Percentiles rank a stretch among this genome's conserved stretches.
phyloP scores from a whole-genome alignment of 2,329 filamentous ascomycete genomes.

The Venturiaceae sp. region DNA sequence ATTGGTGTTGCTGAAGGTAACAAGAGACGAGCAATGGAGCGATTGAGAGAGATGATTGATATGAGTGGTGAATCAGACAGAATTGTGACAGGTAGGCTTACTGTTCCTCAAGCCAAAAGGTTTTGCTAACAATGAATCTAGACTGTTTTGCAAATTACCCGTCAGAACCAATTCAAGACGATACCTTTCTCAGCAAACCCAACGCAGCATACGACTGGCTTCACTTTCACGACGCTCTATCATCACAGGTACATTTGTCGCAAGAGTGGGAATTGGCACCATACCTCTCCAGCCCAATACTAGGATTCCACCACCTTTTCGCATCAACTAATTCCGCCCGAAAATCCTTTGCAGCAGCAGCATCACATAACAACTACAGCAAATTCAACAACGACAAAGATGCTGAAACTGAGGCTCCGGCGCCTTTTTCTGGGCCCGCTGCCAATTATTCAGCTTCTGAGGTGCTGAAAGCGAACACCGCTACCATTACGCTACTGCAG shows the following conservation, averaged over 20 bases:
- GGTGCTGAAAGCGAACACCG: conserved; percentile 66
- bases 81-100: conserved; percentile 49
- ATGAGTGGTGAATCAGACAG: conserved; percentile 70
- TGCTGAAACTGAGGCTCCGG: conserved; percentile 11
- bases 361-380: conserved; percentile 12
- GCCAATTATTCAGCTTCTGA: conserved; percentile 79
- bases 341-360: conserved; percentile 16
- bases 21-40: conserved; percentile 63
- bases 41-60: conserved; percentile 66
- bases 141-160: conserved; percentile 85
- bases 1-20: conserved; percentile 63
- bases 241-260: conserved; percentile 65
- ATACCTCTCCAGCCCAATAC: conserved; percentile 76
- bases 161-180: conserved; percentile 82
- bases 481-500: conserved; percentile 65
- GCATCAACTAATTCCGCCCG: conserved; percentile 45
- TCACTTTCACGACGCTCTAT: conserved; percentile 80
- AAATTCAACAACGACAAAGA: conserved; percentile 28
- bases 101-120: not conserved
- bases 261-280: conserved; percentile 90
- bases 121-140: not conserved
- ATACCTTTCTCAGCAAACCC: conserved; percentile 82
- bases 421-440: conserved; percentile 69
- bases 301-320: conserved; percentile 89
- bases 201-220: conserved; percentile 87